Conservation (phyloP, 148 eudicot species). For the Euryodendron excelsum region DNA sequence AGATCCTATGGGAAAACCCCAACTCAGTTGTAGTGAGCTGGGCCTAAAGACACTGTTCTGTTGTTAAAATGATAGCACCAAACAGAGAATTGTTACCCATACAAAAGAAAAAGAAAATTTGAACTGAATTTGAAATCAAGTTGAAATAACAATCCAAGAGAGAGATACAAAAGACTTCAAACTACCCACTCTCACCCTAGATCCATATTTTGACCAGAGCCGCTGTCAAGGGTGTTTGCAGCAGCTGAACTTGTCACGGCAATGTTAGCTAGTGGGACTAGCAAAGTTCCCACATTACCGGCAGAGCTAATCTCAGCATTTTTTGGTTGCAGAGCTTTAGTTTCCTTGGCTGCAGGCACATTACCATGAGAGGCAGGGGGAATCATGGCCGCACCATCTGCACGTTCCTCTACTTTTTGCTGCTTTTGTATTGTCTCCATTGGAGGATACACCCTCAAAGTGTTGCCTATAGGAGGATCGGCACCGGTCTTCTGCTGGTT, state of each 20-base stretch:
- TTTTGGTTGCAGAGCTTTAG: constrained; percentile 12
- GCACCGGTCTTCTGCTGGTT: constrained; percentile 37
- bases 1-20: too few species aligned
- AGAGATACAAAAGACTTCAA: neutral
- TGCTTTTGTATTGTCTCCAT: constrained; percentile 19
- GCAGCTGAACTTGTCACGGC: constrained; percentile 3
- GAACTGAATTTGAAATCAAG: neutral
- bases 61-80: too few species aligned
- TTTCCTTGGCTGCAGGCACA: neutral
- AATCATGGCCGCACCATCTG: neutral
- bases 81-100: neutral
- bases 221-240: neutral
- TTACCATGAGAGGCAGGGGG: constrained; percentile 11
- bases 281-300: neutral
- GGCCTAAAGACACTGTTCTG: too few species aligned
- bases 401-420: constrained; percentile 13
- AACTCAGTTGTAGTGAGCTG: too few species aligned
- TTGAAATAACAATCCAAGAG: neutral
- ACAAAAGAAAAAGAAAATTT: neutral
- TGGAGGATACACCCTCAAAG: constrained; percentile 30
- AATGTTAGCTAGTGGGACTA: neutral
- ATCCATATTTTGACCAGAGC: neutral
- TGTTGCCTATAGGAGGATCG: constrained; percentile 29
- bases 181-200: neutral
- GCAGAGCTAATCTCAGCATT: neutral